phyloP scores from a whole-genome alignment of 2,329 filamentous ascomycete species.

The Chrysosphaeria jannelii region DNA sequence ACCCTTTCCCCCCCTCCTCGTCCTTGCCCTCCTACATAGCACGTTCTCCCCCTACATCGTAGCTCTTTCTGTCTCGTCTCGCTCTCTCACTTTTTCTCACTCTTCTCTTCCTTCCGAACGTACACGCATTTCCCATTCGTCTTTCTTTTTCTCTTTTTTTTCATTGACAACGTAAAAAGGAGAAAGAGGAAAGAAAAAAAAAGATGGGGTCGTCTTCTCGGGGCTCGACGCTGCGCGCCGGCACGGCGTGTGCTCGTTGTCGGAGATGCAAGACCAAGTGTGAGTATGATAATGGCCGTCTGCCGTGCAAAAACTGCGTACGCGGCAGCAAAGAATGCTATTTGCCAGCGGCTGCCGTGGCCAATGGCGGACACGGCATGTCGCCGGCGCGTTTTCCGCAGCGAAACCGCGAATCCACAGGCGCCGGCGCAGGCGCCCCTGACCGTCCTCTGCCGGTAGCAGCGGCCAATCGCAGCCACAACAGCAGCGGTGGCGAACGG shows the following conservation, averaged over 20 bases:
- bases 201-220: too few species aligned
- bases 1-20: not conserved
- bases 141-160: too few species aligned
- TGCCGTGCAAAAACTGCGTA: slow-evolving; percentile 31
- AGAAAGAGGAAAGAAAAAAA: too few species aligned
- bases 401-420: slow-evolving; percentile 22
- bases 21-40: not conserved
- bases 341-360: slow-evolving; percentile 26
- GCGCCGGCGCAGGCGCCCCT: slow-evolving; percentile 17
- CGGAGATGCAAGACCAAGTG: slow-evolving; percentile 34
- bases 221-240: slow-evolving; percentile 27
- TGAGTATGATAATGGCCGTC: slow-evolving; percentile 29
- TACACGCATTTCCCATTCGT: too few species aligned
- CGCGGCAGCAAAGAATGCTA: slow-evolving; percentile 35
- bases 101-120: too few species aligned
- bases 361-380: slow-evolving; percentile 24
- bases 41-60: not conserved
- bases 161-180: too few species aligned
- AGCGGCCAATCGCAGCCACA: slow-evolving; percentile 16
- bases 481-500: slow-evolving; percentile 20
- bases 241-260: slow-evolving; percentile 29
- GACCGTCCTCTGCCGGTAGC: slow-evolving; percentile 14
- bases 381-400: slow-evolving; percentile 22
- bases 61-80: not conserved
- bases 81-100: not conserved